Evolutionary conservation across 495 filamentous ascomycete genomes (phyloP).

Genomic region (Neurospora hispaniola): DNA sequence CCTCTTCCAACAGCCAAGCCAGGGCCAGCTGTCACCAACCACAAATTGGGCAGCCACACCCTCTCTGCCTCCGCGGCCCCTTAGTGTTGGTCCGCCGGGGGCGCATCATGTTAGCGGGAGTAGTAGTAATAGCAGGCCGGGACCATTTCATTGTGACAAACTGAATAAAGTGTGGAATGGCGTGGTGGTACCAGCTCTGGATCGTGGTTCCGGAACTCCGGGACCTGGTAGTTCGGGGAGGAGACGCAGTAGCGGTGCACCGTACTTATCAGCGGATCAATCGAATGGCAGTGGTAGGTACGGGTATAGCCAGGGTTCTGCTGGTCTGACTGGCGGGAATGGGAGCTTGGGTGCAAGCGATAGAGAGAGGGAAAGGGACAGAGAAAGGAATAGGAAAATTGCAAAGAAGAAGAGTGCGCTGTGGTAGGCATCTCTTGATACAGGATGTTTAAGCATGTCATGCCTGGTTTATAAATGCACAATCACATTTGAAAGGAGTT

Average conservation of each 20-base stretch:
- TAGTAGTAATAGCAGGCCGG: background rate
- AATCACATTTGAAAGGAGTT: background rate
- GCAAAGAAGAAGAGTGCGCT: slow-evolving; percentile 37
- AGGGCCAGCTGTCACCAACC: background rate
- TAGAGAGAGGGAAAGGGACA: slow-evolving; percentile 12
- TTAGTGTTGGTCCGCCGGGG: slow-evolving; percentile 29
- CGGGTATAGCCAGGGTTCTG: background rate
- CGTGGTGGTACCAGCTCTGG: background rate
- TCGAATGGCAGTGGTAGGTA: background rate
- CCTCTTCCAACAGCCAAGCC: slow-evolving; percentile 8
- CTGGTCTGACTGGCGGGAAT: slow-evolving; percentile 5
- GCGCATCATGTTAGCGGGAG: background rate
- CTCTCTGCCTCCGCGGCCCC: slow-evolving; percentile 27
- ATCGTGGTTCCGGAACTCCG: background rate
- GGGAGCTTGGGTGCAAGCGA: slow-evolving; percentile 11
- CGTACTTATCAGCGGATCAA: background rate
- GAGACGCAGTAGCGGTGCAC: background rate
- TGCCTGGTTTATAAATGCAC: background rate
- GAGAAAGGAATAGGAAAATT: slow-evolving; percentile 23
- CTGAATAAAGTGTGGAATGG: slow-evolving; percentile 23
- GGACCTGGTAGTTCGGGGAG: background rate
- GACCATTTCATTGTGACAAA: slow-evolving; percentile 15
- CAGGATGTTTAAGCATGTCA: background rate
- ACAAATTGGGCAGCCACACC: slow-evolving; percentile 10
- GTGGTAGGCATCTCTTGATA: slow-evolving; percentile 16